Evolutionary conservation across 2,329 filamentous ascomycete species (phyloP), one percentile per base, ranked within the genome.

Genomic region (Colletotrichum phormii): DNA sequence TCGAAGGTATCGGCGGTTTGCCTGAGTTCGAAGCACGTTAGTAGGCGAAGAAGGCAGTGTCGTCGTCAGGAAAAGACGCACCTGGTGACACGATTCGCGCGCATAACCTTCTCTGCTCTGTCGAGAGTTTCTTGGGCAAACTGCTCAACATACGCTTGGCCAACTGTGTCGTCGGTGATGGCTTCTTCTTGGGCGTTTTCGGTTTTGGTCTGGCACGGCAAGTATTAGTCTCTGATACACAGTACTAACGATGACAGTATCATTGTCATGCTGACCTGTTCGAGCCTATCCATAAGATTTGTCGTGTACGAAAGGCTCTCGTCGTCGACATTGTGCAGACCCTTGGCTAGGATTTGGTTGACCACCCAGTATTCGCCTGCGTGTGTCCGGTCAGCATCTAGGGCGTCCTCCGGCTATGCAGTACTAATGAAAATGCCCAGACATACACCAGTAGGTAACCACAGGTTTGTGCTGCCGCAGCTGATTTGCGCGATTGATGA

Each of bases 1-100:
- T 95, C 93, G 77, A 98, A 97, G 0, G 95, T 98, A 80, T 97
- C 95, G 72, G 94, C 95, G 0, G 97, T 99, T 88, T 97, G 94
- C 77, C 94, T 95, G 62, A 6, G 58, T 13, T 54, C 15, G 18
- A 22, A 53, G 12, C 0, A 67, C 37, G n/a, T 73, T 6, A 72
- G 24, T 6, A 22, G 26, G 2, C 5, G 11, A 35, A 33, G 37
- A 15, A 33, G 42, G 73, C 11, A 22, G n/a, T 42, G 29, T 8
- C 9, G 18, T 13, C 9, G 3, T 4, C 13, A 2, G 3, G 18
- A 13, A 22, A 2, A 0, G 1, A 7, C 12, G 0, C 5, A 75
- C 82, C 60, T 83, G 95, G 95, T 95, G 74, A 94, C 95, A 80
- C 93, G 95, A 83, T 97, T 93, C 61, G 93, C 93, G 71, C 91